These are phyloP conservation scores for Trichoderma parareesei DNA, from an alignment of 495 filamentous ascomycete species.

Conservation along the genomic window DNA sequence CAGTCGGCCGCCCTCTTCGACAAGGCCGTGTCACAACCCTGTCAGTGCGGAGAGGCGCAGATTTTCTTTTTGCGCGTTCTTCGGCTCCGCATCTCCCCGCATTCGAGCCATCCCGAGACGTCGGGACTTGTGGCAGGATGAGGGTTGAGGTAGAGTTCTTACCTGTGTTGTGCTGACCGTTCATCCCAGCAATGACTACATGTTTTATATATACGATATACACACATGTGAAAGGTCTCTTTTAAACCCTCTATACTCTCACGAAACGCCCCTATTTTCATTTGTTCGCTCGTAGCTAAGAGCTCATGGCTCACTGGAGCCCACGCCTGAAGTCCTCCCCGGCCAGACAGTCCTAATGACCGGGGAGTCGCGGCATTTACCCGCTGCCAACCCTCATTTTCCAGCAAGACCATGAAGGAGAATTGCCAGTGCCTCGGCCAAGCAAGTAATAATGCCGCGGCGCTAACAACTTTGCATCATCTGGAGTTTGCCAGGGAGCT, in stretches of 20 bases:
- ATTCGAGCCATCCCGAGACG: not conserved
- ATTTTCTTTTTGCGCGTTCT: not conserved
- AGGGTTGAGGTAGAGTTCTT: not conserved
- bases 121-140: not conserved
- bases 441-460: not conserved
- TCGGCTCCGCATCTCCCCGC: constrained; percentile 10
- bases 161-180: too few relatives aligned
- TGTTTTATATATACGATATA: not conserved
- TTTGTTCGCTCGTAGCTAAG: not conserved
- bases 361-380: constrained; percentile 5
- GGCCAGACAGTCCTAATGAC: not conserved
- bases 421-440: not conserved
- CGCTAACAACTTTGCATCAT: constrained; percentile 4
- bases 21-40: not conserved
- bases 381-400: not conserved
- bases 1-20: not conserved
- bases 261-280: not conserved
- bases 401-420: not conserved
- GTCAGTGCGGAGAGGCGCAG: not conserved
- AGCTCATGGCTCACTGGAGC: not conserved
- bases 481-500: not conserved
- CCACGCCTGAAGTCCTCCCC: not conserved
- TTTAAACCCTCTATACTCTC: not conserved
- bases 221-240: not conserved
- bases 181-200: too few relatives aligned